These are phyloP conservation scores for Tulasnella sp. DNA, from an alignment of 768 basidiomycete species.

Conservation along the genomic window DNA sequence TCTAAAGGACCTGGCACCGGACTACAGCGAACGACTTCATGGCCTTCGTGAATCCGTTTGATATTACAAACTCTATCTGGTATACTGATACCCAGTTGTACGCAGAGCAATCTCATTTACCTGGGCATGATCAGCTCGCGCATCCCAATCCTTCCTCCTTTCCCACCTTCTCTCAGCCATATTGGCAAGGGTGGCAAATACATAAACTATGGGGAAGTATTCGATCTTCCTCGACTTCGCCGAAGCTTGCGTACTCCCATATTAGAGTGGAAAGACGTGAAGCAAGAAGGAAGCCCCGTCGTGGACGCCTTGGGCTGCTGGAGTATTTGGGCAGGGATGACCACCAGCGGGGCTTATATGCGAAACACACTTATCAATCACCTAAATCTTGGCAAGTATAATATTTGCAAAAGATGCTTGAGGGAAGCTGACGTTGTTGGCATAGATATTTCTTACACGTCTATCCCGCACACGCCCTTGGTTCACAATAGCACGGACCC, in stretches of 20 bases:
- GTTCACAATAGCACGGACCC: neutral
- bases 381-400: neutral
- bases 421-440: neutral
- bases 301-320: conserved; percentile 37
- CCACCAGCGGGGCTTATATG: neutral
- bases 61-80: neutral
- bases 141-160: conserved; percentile 51
- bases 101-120: conserved; percentile 44
- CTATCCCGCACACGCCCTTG: neutral
- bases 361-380: neutral
- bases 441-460: neutral
- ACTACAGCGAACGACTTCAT: conserved; percentile 7
- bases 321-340: conserved; percentile 35
- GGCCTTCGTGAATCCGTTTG: neutral
- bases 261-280: conserved; percentile 58
- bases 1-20: neutral
- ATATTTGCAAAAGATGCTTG: neutral
- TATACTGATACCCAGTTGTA: neutral
- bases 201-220: conserved; percentile 46
- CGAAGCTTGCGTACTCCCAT: conserved; percentile 40
- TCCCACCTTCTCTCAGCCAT: conserved; percentile 39
- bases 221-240: conserved; percentile 48
- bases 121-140: conserved; percentile 48
- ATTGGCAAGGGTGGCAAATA: conserved; percentile 8
- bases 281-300: conserved; percentile 31